These are phyloP conservation scores for Amorphotheca resinae DNA, from an alignment of 495 filamentous ascomycete genomes.

Conservation along the genomic window DNA sequence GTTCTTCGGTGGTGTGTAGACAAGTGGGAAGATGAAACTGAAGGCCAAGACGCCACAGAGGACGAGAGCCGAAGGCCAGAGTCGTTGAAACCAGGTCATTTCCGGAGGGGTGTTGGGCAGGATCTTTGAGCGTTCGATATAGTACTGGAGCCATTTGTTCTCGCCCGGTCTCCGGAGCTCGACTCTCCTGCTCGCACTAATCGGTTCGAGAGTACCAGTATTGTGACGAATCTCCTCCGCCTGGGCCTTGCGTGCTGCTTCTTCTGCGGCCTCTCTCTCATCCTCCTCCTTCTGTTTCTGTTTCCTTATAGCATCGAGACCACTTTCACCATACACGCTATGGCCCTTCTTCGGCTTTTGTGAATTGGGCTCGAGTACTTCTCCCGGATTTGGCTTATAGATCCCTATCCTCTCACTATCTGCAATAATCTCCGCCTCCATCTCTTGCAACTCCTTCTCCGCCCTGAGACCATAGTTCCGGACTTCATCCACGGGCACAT, in stretches of 20 bases:
- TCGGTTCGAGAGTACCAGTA: conserved; percentile 37
- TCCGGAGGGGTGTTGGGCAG: conserved; percentile 26
- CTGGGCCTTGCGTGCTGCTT: conserved; percentile 30
- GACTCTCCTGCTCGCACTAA: conserved; percentile 17
- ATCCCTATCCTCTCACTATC: conserved; percentile 32
- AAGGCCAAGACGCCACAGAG: conserved; percentile 37
- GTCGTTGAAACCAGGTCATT: conserved; percentile 40
- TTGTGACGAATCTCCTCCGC: conserved; percentile 32
- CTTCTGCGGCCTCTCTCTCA: conserved; percentile 36
- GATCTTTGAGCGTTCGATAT: conserved; percentile 14
- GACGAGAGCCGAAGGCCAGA: conserved; percentile 52
- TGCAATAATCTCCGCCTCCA: conserved; percentile 28
- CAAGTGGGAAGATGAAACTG: conserved; percentile 40
- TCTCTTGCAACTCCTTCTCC: conserved; percentile 38
- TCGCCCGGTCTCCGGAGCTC: conserved; percentile 23
- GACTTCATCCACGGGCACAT: conserved; percentile 66
- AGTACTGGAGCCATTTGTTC: conserved; percentile 30
- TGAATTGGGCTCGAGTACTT: neutral
- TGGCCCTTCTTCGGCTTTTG: conserved; percentile 2
- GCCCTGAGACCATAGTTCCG: conserved; percentile 38
- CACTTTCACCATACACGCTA: conserved; percentile 32
- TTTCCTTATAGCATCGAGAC: conserved; percentile 35
- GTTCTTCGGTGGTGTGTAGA: conserved; percentile 49
- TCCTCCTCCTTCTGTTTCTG: conserved; percentile 27
- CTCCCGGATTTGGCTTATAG: conserved; percentile 36